These are phyloP conservation scores for Phoenix dactylifera DNA, from an alignment of 176 grass and related monocot genomes.

Conservation along the genomic window DNA sequence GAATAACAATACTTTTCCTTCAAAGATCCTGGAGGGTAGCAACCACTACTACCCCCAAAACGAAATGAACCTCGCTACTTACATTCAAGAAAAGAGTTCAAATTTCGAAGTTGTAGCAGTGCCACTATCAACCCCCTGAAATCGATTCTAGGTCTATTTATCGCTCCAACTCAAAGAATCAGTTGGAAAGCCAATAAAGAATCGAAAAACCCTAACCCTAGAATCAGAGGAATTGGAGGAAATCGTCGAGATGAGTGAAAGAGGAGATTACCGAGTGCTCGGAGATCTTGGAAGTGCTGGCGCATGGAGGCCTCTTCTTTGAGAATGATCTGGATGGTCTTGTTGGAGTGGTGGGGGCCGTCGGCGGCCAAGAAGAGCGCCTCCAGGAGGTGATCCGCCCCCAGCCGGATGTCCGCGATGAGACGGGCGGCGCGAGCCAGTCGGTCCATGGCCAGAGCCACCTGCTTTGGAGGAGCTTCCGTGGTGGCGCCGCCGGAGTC, in stretches of 20 bases:
- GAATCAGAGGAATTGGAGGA: constrained; percentile 3
- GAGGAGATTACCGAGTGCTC: constrained; percentile 45
- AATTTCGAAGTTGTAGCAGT: too few species aligned
- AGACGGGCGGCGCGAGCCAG: constrained; percentile 57
- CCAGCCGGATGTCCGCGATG: constrained; percentile 82
- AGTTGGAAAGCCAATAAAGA: too few species aligned
- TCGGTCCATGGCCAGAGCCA: constrained; percentile 90
- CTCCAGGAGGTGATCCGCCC: constrained; percentile 84
- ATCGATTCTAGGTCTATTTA: too few species aligned
- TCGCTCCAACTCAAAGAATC: too few species aligned
- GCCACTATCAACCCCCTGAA: too few species aligned
- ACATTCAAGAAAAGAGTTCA: too few species aligned
- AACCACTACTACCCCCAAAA: too few species aligned
- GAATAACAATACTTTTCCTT: too few species aligned
- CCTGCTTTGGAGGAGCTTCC: constrained; percentile 91
- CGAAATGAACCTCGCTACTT: too few species aligned
- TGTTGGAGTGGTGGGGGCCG: constrained; percentile 29
- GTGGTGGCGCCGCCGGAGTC: constrained; percentile 6
- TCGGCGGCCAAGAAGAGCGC: constrained; percentile 53
- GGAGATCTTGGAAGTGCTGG: constrained; percentile 81
- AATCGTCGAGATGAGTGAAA: not conserved
- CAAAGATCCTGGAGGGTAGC: too few species aligned
- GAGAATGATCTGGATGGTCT: constrained; percentile 21
- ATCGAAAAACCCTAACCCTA: not conserved
- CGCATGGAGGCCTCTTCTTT: constrained; percentile 72